A percentile compares a stretch with the other conserved stretches of the same genome.
These are phyloP conservation scores for Neospora caninum DNA, from an alignment of 169 alveolate genomes.

Conservation along the genomic window DNA sequence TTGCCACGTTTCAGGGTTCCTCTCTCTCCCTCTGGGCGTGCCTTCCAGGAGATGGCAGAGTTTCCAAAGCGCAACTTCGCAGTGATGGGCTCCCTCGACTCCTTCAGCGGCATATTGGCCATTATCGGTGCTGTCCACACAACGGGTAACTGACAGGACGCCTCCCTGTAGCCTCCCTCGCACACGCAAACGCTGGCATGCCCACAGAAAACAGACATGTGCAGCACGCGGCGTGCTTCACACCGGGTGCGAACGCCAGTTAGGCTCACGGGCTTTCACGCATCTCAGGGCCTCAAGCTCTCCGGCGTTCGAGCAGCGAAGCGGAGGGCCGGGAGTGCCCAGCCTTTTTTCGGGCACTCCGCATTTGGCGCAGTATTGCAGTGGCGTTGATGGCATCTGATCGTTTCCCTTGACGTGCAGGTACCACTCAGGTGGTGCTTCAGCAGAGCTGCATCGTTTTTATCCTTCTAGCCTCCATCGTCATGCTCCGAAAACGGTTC, in stretches of 20 bases:
- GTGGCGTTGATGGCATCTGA: background rate
- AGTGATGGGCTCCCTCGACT: slow-evolving; percentile 72
- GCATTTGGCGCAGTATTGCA: background rate
- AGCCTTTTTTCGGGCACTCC: background rate
- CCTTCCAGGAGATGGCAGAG: slow-evolving; percentile 37
- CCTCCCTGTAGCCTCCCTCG: background rate
- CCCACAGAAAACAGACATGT: no score
- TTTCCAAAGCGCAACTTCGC: slow-evolving; percentile 72
- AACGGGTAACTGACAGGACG: slow-evolving; percentile 42
- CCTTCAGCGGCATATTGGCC: slow-evolving; percentile 64
- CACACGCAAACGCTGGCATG: no score
- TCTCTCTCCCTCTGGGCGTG: background rate
- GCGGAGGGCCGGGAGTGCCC: no score
- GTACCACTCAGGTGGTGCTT: slow-evolving; percentile 71
- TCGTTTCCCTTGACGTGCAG: background rate
- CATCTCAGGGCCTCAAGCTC: no score
- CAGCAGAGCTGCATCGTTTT: slow-evolving; percentile 72
- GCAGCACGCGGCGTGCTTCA: no score
- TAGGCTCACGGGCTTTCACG: no score
- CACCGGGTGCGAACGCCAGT: no score
- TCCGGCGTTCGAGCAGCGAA: no score
- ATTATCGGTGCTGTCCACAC: slow-evolving; percentile 73
- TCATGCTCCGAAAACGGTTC: background rate
- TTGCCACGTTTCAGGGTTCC: no score
- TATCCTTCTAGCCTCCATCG: slow-evolving; percentile 36